Percentiles rank a stretch among this genome's conserved stretches.
These are phyloP conservation scores for Phialemoniopsis sp. DNA, from an alignment of 2,329 filamentous ascomycete species.

Conservation along the genomic window DNA sequence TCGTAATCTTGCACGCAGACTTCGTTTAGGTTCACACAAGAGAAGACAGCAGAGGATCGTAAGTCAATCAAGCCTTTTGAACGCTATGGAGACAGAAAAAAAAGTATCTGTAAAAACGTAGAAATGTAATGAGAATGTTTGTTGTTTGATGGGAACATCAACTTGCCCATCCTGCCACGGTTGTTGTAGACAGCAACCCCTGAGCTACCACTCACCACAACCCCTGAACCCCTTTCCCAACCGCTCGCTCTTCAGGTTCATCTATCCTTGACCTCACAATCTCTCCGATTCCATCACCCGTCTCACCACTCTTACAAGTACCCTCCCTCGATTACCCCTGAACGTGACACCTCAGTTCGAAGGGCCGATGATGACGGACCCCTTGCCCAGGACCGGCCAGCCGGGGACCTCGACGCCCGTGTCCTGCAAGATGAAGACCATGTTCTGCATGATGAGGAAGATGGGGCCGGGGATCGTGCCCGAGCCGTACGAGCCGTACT, in stretches of 20 bases:
- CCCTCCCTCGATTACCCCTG: neutral
- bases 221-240: neutral
- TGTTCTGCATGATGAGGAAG: constrained; percentile 16
- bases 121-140: constrained; percentile 6
- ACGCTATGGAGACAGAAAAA: constrained; percentile 6
- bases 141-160: neutral
- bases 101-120: constrained; percentile 4
- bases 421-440: constrained; percentile 16
- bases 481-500: constrained; percentile 14
- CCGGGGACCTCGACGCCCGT: constrained; percentile 14
- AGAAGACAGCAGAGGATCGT: constrained; percentile 1
- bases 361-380: constrained; percentile 10
- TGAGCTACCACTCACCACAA: neutral
- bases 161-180: no score
- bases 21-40: no score
- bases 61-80: constrained; percentile 19
- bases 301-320: neutral
- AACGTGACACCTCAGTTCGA: constrained; percentile 4
- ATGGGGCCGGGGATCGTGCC: constrained; percentile 13
- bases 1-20: no score
- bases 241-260: constrained; percentile 1
- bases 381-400: constrained; percentile 15
- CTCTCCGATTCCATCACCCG: no score
- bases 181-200: no score
- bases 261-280: no score